phyloP scores from a whole-genome alignment of 257 asterid genomes.

The Solanum corneliomulleri region DNA sequence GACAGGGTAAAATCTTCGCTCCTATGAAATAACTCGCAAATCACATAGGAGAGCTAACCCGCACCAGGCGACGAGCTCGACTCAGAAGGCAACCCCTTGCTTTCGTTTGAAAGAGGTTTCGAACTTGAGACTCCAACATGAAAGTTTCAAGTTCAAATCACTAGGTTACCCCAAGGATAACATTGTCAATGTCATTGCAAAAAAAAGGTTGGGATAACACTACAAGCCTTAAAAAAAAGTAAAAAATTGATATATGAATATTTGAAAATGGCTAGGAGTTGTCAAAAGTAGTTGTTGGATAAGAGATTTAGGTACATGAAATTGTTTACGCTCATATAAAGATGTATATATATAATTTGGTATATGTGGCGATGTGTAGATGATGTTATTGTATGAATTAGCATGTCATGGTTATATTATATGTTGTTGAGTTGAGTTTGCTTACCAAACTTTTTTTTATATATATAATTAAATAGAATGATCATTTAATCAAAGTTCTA shows the following conservation, averaged over 20 bases:
- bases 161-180: rapidly evolving
- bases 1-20: rapidly evolving
- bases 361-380: background rate
- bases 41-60: too few relatives aligned
- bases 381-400: background rate
- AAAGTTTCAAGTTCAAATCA: too few relatives aligned
- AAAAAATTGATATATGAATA: background rate
- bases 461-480: background rate
- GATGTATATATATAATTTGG: background rate
- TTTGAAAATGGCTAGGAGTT: background rate
- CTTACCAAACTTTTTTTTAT: background rate
- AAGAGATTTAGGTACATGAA: background rate
- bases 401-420: background rate
- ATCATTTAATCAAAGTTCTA: background rate
- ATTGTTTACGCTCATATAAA: too few relatives aligned
- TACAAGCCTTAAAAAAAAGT: background rate
- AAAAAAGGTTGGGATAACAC: too few relatives aligned
- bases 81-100: too few relatives aligned
- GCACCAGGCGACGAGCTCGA: too few relatives aligned
- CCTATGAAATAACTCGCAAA: too few relatives aligned
- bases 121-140: too few relatives aligned
- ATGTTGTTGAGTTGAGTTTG: background rate
- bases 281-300: background rate
- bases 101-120: too few relatives aligned
- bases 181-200: background rate